Evolutionary conservation across 2,329 filamentous ascomycete species (phyloP).

Genomic region (Trichoderma brevicompactum): DNA sequence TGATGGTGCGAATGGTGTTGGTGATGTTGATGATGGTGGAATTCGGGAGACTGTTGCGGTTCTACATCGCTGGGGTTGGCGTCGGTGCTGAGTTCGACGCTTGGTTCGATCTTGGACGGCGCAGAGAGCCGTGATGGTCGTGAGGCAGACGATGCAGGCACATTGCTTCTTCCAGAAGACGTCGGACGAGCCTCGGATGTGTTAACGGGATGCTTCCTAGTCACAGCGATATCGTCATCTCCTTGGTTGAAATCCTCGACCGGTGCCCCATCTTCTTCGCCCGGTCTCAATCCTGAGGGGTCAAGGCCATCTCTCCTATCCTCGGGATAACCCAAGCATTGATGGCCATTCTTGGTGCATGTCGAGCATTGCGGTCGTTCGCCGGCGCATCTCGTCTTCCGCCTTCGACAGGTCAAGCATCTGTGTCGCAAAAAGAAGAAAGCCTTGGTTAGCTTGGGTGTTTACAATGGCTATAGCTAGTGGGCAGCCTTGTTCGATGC

Average conservation of each 20-base stretch:
- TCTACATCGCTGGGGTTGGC: slow-evolving; percentile 36
- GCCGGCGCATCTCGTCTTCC: slow-evolving; percentile 76
- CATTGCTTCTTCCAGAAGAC: slow-evolving; percentile 17
- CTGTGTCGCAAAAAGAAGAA: slow-evolving; percentile 43
- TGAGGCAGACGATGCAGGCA: background rate
- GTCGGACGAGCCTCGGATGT: background rate
- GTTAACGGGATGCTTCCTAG: background rate
- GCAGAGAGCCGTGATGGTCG: background rate
- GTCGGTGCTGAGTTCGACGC: slow-evolving; percentile 34
- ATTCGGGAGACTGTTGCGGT: slow-evolving; percentile 26
- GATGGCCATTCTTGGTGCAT: slow-evolving; percentile 71
- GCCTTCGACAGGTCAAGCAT: slow-evolving; percentile 73
- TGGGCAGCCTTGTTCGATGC: no score
- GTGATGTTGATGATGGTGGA: slow-evolving; percentile 23
- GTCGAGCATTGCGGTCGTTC: slow-evolving; percentile 74
- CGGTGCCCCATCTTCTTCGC: slow-evolving; percentile 29
- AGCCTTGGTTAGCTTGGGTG: slow-evolving; percentile 1
- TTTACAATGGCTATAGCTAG: background rate
- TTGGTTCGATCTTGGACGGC: slow-evolving; percentile 7
- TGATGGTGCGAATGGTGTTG: slow-evolving; percentile 17
- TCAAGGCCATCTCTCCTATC: slow-evolving; percentile 50
- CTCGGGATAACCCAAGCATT: slow-evolving; percentile 70
- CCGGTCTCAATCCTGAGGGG: slow-evolving; percentile 32
- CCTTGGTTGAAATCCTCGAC: slow-evolving; percentile 16
- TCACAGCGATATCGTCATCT: slow-evolving; percentile 18